Evolutionary conservation across 2,329 filamentous ascomycete species (phyloP).

Genomic region (Spiromastix sp.): DNA sequence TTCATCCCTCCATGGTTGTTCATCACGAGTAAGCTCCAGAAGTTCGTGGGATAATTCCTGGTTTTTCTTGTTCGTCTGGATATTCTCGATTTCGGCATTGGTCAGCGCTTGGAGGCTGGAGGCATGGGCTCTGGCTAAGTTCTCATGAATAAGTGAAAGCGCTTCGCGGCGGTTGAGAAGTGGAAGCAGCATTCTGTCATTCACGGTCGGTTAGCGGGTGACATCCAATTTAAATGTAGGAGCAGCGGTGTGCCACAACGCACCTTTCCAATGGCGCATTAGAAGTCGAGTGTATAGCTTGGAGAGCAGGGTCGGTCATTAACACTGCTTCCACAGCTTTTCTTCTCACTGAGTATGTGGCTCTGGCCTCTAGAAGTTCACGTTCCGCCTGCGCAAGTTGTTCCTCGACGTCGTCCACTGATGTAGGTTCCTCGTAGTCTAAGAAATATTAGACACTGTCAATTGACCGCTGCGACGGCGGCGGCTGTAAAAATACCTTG

Average conservation of each 20-base stretch:
- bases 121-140: conserved; percentile 45
- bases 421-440: conserved; percentile 24
- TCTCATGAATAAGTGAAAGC: conserved; percentile 53
- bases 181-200: conserved; percentile 54
- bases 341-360: conserved; percentile 58
- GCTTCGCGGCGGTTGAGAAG: conserved; percentile 58
- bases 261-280: conserved; percentile 60
- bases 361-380: conserved; percentile 59
- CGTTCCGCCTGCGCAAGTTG: conserved; percentile 47
- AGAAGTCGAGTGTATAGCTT: conserved; percentile 61
- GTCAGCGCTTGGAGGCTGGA: conserved; percentile 44
- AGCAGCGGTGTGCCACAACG: conserved; percentile 5
- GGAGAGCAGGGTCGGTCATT: conserved; percentile 63
- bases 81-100: conserved; percentile 47
- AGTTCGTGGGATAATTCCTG: conserved; percentile 52
- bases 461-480: neutral
- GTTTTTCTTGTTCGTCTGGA: conserved; percentile 50
- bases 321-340: conserved; percentile 59
- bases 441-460: neutral
- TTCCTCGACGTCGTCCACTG: conserved; percentile 43
- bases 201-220: too few relatives aligned
- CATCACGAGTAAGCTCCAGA: conserved; percentile 51
- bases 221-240: conserved; percentile 7
- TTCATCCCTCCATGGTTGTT: conserved; percentile 41
- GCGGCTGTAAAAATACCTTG: conserved; percentile 22